Evolutionary conservation across 306 rosid species (phyloP).

Genomic region (Medicago ruthenica): DNA sequence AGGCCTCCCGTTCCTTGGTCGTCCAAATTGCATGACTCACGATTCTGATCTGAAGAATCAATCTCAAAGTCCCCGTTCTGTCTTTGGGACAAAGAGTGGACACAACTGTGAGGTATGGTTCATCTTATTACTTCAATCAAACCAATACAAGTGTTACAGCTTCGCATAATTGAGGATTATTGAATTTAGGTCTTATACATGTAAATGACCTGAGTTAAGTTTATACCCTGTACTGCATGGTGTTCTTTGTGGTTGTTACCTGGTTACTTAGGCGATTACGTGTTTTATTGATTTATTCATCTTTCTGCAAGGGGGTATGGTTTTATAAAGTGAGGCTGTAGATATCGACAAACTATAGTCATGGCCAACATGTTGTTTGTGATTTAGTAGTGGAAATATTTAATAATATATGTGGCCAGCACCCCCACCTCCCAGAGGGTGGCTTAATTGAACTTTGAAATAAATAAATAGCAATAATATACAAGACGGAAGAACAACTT

Average conservation of each 20-base stretch:
- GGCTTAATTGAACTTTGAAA: conserved; percentile 13
- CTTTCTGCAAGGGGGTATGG: background rate
- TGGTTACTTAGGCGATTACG: background rate
- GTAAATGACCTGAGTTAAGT: conserved; percentile 6
- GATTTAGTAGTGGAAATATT: conserved; percentile 15
- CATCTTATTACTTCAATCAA: conserved; percentile 36
- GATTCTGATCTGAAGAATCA: conserved; percentile 65
- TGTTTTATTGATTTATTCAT: conserved; percentile 31
- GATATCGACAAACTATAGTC: conserved; percentile 8
- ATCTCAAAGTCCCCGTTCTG: conserved; percentile 64
- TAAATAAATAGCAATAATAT: conserved; percentile 3
- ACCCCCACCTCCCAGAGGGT: background rate
- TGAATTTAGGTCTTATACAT: conserved; percentile 20
- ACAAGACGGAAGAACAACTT: background rate
- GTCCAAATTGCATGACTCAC: conserved; percentile 50
- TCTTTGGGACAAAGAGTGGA: conserved; percentile 59
- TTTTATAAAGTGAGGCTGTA: background rate
- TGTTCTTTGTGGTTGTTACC: conserved; percentile 15
- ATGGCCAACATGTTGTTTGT: conserved; percentile 5
- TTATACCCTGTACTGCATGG: background rate
- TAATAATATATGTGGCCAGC: conserved; percentile 18
- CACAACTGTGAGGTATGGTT: conserved; percentile 71
- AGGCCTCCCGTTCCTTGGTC: conserved; percentile 53
- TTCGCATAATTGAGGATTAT: conserved; percentile 22
- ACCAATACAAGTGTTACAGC: conserved; percentile 19